Base-by-base conservation (phyloP, 2,329 filamentous ascomycete genomes). In the Moelleriella libera region DNA sequence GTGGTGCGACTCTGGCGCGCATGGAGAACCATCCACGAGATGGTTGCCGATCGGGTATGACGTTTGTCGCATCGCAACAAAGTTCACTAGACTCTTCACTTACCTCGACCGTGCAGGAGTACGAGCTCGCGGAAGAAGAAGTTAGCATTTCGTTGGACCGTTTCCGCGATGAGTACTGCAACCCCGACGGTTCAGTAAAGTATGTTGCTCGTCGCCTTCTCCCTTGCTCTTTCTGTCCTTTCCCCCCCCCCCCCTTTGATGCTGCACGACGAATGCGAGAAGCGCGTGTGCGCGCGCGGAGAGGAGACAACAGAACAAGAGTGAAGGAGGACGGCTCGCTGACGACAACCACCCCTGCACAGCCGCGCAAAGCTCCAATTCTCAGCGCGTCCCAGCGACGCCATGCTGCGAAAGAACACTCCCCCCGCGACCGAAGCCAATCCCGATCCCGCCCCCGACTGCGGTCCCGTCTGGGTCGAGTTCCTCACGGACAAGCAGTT, bases 11-110 rank as follows among this genome's bases (percentile, higher is more conserved):
- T 96, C 56, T 98, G 92, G 90, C 85, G 90, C 66, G 88, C 89
- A 58, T 94, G 87, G 80, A 81, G 82, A 67, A 98, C 92, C 7
- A 82, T 88, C 45, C 88, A 94, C 66, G 87, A 98, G 74, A 94
- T 98, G 90, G 83, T 92, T 57, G 74, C 78, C 52, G 92, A 97
- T 66, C 73, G 90, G 64, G 89, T 95, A 78, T 58, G 84, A 8
- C 32, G 8, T 9, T 3, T 12, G 8, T 8, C 32, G 32, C 12
- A 8, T 37, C 32, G 32, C 7, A 37, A 37, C 12, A 8, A 8
- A 12, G 12, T 8, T 37, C 32, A 37, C 32, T 37, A 12, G 12
- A 8, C 12, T 37, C 43, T n/a, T 12, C 42, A 28, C 9, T 30
- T 9, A 34, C 30, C 14, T 34, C 14, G 5, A 10, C 29, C 43